phyloP scores from a whole-genome alignment of 1,284 basidiomycete species.

The Apiotrichum brassicae region DNA sequence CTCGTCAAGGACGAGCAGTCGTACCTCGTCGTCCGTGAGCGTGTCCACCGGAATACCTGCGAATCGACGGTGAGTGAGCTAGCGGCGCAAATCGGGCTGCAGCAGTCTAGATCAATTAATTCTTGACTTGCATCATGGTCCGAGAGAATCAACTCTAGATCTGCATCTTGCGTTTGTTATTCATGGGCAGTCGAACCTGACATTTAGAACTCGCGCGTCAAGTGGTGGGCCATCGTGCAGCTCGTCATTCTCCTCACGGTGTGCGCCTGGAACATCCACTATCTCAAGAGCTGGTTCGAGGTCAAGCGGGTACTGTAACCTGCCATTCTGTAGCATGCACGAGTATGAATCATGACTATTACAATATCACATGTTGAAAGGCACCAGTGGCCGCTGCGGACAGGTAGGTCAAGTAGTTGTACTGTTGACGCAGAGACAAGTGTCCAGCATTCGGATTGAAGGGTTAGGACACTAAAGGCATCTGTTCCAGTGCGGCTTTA shows the following conservation, averaged over 20 bases:
- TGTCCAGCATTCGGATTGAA: too few relatives aligned
- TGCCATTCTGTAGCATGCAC: conserved; percentile 2
- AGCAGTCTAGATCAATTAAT: not conserved
- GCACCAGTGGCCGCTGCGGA: too few relatives aligned
- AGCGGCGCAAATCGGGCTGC: not conserved
- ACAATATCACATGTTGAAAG: too few relatives aligned
- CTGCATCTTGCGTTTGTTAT: too few relatives aligned
- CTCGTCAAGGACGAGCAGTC: conserved; percentile 98
- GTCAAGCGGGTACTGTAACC: conserved; percentile 80
- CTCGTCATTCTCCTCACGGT: conserved; percentile 78
- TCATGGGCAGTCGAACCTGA: too few relatives aligned
- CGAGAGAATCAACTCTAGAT: too few relatives aligned
- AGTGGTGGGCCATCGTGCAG: conserved; percentile 98
- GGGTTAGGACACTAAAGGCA: too few relatives aligned
- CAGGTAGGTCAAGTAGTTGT: too few relatives aligned
- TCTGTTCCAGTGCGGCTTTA: too few relatives aligned
- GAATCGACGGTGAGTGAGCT: conserved; percentile 34
- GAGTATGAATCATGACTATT: too few relatives aligned
- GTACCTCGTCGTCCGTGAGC: conserved; percentile 92
- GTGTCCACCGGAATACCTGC: conserved; percentile 74
- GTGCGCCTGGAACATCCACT: conserved; percentile 96
- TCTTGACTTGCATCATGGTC: too few relatives aligned
- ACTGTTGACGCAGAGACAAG: too few relatives aligned
- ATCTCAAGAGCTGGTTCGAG: conserved; percentile 88
- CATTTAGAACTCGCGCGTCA: conserved; percentile 80